Evolutionary conservation across 306 rosid species (phyloP), one percentile per base, ranked within the genome.

Genomic region (Vigna trinervia): DNA sequence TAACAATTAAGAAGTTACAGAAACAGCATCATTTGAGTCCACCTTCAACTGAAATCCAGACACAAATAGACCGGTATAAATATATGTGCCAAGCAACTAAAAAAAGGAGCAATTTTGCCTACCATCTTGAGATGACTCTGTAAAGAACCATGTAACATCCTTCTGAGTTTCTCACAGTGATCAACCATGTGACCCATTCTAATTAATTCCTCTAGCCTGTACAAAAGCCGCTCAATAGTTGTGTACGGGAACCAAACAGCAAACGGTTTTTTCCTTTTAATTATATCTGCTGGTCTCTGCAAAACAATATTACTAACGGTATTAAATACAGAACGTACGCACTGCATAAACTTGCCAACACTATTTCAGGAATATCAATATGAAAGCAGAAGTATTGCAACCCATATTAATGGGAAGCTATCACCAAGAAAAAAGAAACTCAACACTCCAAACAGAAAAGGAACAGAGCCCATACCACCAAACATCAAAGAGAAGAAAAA

Each of bases 211-310:
- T 95, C 99, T 1, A 95, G 90, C 78, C 80, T 87, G 89, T 78
- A 79, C 58, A 92, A 87, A 19, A 95, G 87, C 48, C 81, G 91
- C 84, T 92, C 93, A 64, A 95, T 80, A 39, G 91, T 85, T 59
- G 93, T 90, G 88, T 89, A 95, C 1, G 98, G 97, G 78, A 95
- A 92, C 94, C 96, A 95, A 79, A 82, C 89, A 30, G 93, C 96
- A 79, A 86, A 87, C 60, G 96, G 91, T 74, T 71, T 92, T 88
- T 95, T 95, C 78, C 97, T 80, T 61, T 77, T 90, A 54, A 90
- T 69, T 75, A 95, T 64, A 81, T 92, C 94, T 17, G 86, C 87
- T 3, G 93, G 92, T 79, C 89, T 83, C 98, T 94, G 92, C 75
- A 86, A 46, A 84, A 65, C 36, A 71, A 80, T 67, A 28, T 59